phyloP scores from a whole-genome alignment of 192 early-diverging fungal species.

The Coemansia pectinata region DNA sequence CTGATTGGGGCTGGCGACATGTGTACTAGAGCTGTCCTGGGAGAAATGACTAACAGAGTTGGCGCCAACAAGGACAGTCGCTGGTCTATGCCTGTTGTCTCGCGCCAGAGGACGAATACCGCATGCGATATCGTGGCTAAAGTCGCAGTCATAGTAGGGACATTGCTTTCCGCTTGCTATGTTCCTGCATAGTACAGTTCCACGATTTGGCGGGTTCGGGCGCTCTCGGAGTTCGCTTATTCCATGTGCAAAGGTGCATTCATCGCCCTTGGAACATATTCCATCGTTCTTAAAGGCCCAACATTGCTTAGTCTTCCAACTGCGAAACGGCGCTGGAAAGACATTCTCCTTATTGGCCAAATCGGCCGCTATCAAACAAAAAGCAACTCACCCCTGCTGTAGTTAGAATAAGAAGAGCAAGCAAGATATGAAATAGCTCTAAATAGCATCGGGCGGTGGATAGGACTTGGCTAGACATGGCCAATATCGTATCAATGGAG shows the following conservation, averaged over 20 bases:
- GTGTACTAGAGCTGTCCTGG: not conserved
- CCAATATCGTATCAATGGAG: not conserved
- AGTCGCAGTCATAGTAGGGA: slow-evolving; percentile 44
- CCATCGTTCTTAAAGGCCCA: slow-evolving; percentile 6
- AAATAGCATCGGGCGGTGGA: not conserved
- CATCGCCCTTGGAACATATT: slow-evolving; percentile 16
- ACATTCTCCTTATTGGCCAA: not conserved
- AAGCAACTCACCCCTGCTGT: not conserved
- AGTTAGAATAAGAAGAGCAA: not conserved
- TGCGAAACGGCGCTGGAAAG: not conserved
- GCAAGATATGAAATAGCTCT: not conserved
- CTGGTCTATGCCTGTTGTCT: not conserved
- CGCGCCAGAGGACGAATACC: not conserved
- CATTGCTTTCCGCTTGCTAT: slow-evolving; percentile 13
- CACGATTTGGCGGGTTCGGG: slow-evolving; percentile 26
- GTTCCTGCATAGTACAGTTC: slow-evolving; percentile 35
- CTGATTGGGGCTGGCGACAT: not conserved
- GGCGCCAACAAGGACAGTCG: not conserved
- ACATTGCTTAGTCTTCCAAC: slow-evolving; percentile 44
- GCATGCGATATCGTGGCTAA: slow-evolving; percentile 18
- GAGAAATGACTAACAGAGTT: not conserved
- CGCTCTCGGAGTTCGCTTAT: slow-evolving; percentile 19
- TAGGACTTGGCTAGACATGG: not conserved
- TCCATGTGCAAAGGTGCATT: slow-evolving; percentile 46
- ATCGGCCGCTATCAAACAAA: not conserved